phyloP scores from a whole-genome alignment of 2,329 filamentous ascomycete genomes.

The Dryadomyces quercus-mongolicae region DNA sequence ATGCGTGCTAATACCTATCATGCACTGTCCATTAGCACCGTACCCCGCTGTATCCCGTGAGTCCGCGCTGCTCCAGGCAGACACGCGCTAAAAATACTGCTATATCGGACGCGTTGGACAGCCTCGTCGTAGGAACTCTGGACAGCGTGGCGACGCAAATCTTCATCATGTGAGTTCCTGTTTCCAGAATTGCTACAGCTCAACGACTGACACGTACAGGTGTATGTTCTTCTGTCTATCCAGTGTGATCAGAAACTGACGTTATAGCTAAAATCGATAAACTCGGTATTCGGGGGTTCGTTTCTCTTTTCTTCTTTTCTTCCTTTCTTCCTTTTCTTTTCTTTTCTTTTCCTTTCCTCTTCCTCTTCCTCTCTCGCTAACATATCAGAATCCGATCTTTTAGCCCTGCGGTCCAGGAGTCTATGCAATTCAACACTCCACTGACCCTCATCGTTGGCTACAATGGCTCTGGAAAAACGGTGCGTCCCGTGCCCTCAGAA shows the following conservation, averaged over 20 bases:
- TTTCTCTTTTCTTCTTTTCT: background rate
- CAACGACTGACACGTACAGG: background rate
- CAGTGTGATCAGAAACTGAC: background rate
- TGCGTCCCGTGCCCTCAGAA: too few species aligned
- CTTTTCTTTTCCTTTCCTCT: background rate
- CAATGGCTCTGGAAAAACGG: constrained; percentile 93
- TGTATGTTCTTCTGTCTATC: background rate
- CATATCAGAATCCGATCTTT: constrained; percentile 56
- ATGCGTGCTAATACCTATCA: background rate
- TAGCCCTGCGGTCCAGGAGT: constrained; percentile 59
- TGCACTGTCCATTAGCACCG: background rate
- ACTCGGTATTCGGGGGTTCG: constrained; percentile 14
- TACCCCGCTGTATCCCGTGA: background rate
- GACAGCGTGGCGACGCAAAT: background rate
- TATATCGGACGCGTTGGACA: background rate
- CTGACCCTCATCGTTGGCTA: constrained; percentile 93
- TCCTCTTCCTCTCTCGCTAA: background rate
- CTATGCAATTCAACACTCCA: constrained; percentile 78
- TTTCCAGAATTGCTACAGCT: background rate
- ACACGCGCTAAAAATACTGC: background rate
- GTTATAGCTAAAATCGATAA: constrained; percentile 15
- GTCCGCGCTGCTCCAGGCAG: background rate
- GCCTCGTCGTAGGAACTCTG: background rate
- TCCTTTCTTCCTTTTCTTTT: too few species aligned
- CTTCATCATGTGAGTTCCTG: background rate